These are phyloP conservation scores for Linum lewisii DNA, from an alignment of 345 rosid genomes.

Conservation along the genomic window DNA sequence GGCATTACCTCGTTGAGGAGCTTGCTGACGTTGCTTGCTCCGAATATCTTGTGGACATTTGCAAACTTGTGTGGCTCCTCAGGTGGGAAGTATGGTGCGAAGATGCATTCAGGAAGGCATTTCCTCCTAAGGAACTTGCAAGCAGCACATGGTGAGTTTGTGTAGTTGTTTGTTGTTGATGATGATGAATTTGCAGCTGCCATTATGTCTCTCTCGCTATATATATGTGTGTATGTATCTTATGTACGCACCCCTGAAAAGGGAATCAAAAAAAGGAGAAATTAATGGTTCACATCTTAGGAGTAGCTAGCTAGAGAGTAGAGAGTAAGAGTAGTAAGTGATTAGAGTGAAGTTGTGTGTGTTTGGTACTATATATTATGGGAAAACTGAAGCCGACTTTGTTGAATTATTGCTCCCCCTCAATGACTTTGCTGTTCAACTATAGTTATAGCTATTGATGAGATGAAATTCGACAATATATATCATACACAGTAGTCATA, in stretches of 20 bases:
- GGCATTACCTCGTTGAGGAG: too few relatives aligned
- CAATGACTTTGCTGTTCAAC: too few relatives aligned
- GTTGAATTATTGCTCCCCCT: constrained; percentile 1
- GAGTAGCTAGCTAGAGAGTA: too few relatives aligned
- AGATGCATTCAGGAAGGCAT: constrained; percentile 25
- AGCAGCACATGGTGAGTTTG: constrained; percentile 28
- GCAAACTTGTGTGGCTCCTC: too few relatives aligned
- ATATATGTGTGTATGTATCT: neutral
- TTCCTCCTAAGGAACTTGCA: constrained; percentile 29
- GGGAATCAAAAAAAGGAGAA: neutral
- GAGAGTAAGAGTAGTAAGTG: constrained; percentile 7
- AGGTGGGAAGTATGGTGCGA: constrained; percentile 15
- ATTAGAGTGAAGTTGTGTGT: too few relatives aligned
- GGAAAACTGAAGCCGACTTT: constrained; percentile 24
- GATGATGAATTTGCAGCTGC: constrained; percentile 2
- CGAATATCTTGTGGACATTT: constrained; percentile 16
- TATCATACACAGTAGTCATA: too few relatives aligned
- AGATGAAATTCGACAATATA: too few relatives aligned
- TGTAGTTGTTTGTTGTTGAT: constrained; percentile 1
- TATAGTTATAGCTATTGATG: too few relatives aligned
- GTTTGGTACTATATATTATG: constrained; percentile 3
- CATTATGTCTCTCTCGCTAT: constrained; percentile 9
- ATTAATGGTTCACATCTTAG: neutral
- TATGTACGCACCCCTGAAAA: neutral
- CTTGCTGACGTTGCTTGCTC: constrained; percentile 15